Percentiles rank a stretch among this genome's conserved stretches.
Conservation (phyloP, 257 asterid genomes). For the Fraxinus quadrangulata region DNA sequence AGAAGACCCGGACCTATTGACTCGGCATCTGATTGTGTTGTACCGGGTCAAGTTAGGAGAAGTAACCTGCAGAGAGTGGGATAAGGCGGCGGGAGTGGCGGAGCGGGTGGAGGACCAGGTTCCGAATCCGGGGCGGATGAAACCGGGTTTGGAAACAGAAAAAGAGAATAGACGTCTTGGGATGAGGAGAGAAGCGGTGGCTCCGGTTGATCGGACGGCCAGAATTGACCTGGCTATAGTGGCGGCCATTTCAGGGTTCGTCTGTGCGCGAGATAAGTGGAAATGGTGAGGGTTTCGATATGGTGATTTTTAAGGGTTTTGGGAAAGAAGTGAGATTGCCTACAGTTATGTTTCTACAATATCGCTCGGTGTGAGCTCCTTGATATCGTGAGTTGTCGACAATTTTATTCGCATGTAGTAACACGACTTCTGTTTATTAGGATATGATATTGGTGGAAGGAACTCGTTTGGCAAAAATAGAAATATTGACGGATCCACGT, state of each 20-base stretch:
- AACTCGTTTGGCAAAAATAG: too few relatives aligned
- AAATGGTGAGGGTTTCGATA: slow-evolving; percentile 17
- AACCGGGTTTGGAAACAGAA: slow-evolving; percentile 44
- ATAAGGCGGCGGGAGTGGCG: slow-evolving; percentile 23
- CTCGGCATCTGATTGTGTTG: slow-evolving; percentile 60
- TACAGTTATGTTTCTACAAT: not conserved
- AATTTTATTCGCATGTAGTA: not conserved
- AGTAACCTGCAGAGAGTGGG: slow-evolving; percentile 31
- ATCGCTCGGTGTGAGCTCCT: not conserved
- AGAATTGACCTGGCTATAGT: slow-evolving; percentile 51
- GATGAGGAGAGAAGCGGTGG: slow-evolving; percentile 34
- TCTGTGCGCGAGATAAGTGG: not conserved
- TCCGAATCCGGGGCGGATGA: slow-evolving; percentile 32
- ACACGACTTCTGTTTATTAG: too few relatives aligned
- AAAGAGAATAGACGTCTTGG: slow-evolving; percentile 51
- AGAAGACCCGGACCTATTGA: slow-evolving; percentile 66
- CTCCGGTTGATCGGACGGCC: slow-evolving; percentile 47
- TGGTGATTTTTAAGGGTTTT: slow-evolving; percentile 5
- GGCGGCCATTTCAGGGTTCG: slow-evolving; percentile 47
- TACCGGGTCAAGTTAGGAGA: slow-evolving; percentile 36
- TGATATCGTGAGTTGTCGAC: not conserved
- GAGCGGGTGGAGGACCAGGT: slow-evolving; percentile 37
- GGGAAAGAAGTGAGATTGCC: not conserved
- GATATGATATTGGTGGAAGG: too few relatives aligned
- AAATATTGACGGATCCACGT: too few relatives aligned